These are phyloP conservation scores for Tilletiopsis washingtonensis DNA, from an alignment of 1,284 basidiomycete genomes.

Conservation along the genomic window DNA sequence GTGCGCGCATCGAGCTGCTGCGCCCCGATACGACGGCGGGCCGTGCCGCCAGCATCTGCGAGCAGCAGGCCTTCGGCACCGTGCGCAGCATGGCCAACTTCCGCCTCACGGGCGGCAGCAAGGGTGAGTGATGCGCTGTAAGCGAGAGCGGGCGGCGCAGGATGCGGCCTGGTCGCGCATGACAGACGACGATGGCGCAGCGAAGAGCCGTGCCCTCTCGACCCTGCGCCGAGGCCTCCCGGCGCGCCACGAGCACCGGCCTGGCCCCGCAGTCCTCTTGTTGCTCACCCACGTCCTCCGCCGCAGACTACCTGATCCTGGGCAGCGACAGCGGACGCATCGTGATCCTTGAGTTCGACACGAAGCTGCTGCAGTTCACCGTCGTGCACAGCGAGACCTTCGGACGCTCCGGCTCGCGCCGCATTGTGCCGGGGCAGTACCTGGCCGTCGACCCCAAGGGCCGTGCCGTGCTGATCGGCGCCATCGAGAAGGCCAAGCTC, in stretches of 20 bases:
- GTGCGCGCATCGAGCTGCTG: slow-evolving; percentile 34
- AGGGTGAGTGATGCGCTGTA: slow-evolving; percentile 9
- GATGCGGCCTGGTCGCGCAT: not conserved
- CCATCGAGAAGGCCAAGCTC: slow-evolving; percentile 44
- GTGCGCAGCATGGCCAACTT: slow-evolving; percentile 41
- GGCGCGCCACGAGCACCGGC: too few relatives aligned
- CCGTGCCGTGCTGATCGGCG: slow-evolving; percentile 42
- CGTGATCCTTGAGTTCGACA: slow-evolving; percentile 40
- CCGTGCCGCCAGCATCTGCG: slow-evolving; percentile 22
- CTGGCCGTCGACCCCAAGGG: slow-evolving; percentile 46
- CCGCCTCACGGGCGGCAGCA: slow-evolving; percentile 33
- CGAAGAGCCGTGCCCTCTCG: too few relatives aligned
- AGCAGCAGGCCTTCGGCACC: slow-evolving; percentile 39
- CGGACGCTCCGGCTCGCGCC: slow-evolving; percentile 40
- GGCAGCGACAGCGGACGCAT: slow-evolving; percentile 45
- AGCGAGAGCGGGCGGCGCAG: not conserved
- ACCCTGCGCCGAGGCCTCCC: too few relatives aligned
- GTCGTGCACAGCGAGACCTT: slow-evolving; percentile 44
- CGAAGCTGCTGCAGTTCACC: slow-evolving; percentile 27
- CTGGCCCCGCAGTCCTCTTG: too few relatives aligned
- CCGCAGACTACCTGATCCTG: slow-evolving; percentile 41
- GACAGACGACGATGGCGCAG: too few relatives aligned
- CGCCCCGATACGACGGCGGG: slow-evolving; percentile 37
- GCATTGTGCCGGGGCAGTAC: slow-evolving; percentile 44
- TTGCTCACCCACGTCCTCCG: not conserved